Percentiles rank a stretch among this genome's conserved stretches.
Evolutionary conservation across 208 protist genomes (phyloP).

Genomic region (Leptomonas pyrrhocoris): DNA sequence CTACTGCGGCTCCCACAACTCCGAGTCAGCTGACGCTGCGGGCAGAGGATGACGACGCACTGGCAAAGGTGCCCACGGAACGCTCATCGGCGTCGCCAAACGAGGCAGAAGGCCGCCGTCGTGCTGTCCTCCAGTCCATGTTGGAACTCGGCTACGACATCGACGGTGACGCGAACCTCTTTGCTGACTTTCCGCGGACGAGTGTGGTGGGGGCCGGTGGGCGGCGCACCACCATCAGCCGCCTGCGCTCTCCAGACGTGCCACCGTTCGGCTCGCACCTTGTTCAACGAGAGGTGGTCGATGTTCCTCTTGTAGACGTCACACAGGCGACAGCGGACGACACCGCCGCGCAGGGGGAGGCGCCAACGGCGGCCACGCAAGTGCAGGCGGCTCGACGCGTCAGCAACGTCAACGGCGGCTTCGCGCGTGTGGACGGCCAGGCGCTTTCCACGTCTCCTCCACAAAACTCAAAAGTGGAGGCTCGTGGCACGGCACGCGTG

Average conservation of each 20-base stretch:
- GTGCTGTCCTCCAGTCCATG: conserved; percentile 20
- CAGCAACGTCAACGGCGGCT: conserved; percentile 10
- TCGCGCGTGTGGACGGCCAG: not conserved
- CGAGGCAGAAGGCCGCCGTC: not conserved
- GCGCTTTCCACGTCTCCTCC: conserved; percentile 4
- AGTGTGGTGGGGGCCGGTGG: not conserved
- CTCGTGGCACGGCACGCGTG: conserved; percentile 38
- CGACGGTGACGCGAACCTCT: conserved; percentile 4
- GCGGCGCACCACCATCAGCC: conserved; percentile 35
- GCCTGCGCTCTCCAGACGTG: conserved; percentile 62
- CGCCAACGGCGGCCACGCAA: conserved; percentile 4
- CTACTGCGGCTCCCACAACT: not conserved
- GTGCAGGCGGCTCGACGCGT: conserved; percentile 11
- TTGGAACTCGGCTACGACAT: conserved; percentile 12
- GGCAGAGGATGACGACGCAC: conserved; percentile 5
- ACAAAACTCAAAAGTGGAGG: not conserved
- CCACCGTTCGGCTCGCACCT: conserved; percentile 52
- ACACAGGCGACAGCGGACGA: conserved; percentile 1
- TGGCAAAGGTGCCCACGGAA: not conserved
- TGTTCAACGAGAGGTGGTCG: conserved; percentile 34
- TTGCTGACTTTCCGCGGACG: conserved; percentile 1
- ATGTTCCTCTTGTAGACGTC: conserved; percentile 3
- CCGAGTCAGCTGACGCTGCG: conserved; percentile 21
- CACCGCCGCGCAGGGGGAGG: conserved; percentile 1
- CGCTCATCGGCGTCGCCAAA: not conserved